A percentile compares a stretch with the other conserved stretches of the same genome.
Evolutionary conservation across 1,139 yeast species (phyloP).

Genomic region (Debaryomycetaceae sp.): DNA sequence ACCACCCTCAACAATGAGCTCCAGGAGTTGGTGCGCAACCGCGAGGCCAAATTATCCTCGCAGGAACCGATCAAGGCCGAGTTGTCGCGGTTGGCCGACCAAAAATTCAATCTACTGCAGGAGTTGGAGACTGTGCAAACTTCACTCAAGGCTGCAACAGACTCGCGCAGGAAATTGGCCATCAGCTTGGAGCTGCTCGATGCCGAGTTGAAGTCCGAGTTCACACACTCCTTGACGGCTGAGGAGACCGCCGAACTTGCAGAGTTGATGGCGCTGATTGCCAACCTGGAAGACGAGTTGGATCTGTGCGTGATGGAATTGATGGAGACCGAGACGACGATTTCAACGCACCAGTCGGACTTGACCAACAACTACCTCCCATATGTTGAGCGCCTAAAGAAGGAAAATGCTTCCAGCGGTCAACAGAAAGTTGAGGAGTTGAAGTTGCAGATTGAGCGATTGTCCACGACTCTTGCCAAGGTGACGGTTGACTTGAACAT

Average conservation of each 20-base stretch:
- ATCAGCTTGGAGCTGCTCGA: slow-evolving; percentile 35
- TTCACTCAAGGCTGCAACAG: slow-evolving; percentile 19
- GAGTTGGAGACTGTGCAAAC: slow-evolving; percentile 18
- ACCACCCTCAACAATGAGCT: slow-evolving; percentile 39
- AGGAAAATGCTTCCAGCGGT: slow-evolving; percentile 35
- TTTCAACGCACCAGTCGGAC: slow-evolving; percentile 54
- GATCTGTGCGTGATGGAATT: slow-evolving; percentile 40
- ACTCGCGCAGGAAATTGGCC: slow-evolving; percentile 20
- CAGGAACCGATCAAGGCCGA: slow-evolving; percentile 43
- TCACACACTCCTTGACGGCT: slow-evolving; percentile 47
- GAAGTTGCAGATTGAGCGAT: slow-evolving; percentile 37
- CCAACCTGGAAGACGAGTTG: slow-evolving; percentile 36
- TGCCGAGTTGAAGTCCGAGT: slow-evolving; percentile 51
- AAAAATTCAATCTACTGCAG: slow-evolving; percentile 39
- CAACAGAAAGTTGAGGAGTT: slow-evolving; percentile 40
- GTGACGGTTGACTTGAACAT: slow-evolving; percentile 21
- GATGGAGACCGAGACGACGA: slow-evolving; percentile 45
- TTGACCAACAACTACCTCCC: slow-evolving; percentile 46
- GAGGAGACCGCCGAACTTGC: slow-evolving; percentile 37
- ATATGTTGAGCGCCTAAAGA: slow-evolving; percentile 32
- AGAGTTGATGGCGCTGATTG: slow-evolving; percentile 33
- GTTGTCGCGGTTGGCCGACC: slow-evolving; percentile 36
- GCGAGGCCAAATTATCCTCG: slow-evolving; percentile 30
- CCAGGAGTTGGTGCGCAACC: slow-evolving; percentile 35
- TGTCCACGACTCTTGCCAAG: slow-evolving; percentile 20